Conservation (phyloP, 2,329 filamentous ascomycete genomes). For the Xylariales sp. region DNA sequence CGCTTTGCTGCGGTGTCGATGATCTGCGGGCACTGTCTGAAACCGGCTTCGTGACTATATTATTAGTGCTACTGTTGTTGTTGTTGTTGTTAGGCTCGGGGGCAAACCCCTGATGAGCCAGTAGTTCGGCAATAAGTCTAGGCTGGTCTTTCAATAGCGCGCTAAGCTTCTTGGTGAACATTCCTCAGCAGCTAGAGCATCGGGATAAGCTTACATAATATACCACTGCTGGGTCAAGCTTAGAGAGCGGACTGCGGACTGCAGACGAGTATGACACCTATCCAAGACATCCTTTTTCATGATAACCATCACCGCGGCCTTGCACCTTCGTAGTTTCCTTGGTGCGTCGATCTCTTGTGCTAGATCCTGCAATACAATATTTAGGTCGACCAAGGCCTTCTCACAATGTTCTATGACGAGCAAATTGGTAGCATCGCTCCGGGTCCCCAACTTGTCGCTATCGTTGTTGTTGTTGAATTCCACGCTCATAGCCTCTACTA, state of each 20-base stretch:
- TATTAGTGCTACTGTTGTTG: neutral
- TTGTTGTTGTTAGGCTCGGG: neutral
- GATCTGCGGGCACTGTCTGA: too few relatives aligned
- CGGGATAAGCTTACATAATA: neutral
- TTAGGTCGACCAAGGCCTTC: neutral
- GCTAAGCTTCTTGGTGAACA: neutral
- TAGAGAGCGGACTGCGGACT: conserved; percentile 2
- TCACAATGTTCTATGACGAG: neutral
- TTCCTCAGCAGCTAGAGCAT: neutral
- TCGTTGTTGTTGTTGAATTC: neutral
- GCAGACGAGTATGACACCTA: conserved; percentile 13
- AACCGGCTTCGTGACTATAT: neutral
- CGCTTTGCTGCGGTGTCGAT: too few relatives aligned
- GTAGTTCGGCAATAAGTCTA: neutral
- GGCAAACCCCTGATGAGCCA: neutral
- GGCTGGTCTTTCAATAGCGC: conserved; percentile 12
- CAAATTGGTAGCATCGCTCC: neutral
- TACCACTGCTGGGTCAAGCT: conserved; percentile 12
- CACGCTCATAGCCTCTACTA: conserved; percentile 1
- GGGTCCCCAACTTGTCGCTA: neutral
- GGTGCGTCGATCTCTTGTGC: neutral
- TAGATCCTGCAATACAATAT: neutral
- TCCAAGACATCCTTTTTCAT: neutral
- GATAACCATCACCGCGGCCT: neutral
- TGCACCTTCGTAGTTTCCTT: neutral